Percentiles rank a stretch among this genome's conserved stretches.
phyloP scores from a whole-genome alignment of 2,329 filamentous ascomycete genomes.

The Sarocladiaceae sp. region DNA sequence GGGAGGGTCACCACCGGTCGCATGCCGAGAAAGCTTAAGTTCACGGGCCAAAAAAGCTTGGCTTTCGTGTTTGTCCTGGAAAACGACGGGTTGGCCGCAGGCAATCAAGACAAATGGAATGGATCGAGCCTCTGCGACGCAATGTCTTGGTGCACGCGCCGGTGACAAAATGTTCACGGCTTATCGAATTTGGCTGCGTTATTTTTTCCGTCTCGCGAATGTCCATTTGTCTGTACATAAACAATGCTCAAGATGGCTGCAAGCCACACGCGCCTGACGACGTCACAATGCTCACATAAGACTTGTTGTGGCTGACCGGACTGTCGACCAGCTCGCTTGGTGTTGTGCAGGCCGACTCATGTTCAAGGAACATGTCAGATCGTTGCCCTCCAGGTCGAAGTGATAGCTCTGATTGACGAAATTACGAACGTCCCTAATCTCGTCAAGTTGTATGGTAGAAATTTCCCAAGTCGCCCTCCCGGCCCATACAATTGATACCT shows the following conservation, averaged over 20 bases:
- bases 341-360: no score
- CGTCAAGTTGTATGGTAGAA: no score
- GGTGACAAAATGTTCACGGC: not conserved
- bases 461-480: not conserved
- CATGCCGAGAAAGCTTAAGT: conserved; percentile 10
- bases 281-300: not conserved
- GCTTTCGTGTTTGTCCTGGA: not conserved
- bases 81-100: no score
- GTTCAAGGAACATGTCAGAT: no score
- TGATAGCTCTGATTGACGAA: no score
- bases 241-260: not conserved
- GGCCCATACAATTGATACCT: not conserved
- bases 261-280: not conserved
- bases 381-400: no score
- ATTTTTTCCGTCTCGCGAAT: no score
- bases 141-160: not conserved
- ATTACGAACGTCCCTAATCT: no score
- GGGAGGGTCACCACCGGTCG: not conserved
- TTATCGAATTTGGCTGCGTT: not conserved
- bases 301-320: not conserved
- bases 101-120: no score
- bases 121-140: not conserved
- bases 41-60: conserved; percentile 9
- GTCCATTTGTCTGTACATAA: no score
- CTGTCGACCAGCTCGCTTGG: no score